Evolutionary conservation across 1,284 basidiomycete genomes (phyloP).

Genomic region (Ceratobasidium sp.): DNA sequence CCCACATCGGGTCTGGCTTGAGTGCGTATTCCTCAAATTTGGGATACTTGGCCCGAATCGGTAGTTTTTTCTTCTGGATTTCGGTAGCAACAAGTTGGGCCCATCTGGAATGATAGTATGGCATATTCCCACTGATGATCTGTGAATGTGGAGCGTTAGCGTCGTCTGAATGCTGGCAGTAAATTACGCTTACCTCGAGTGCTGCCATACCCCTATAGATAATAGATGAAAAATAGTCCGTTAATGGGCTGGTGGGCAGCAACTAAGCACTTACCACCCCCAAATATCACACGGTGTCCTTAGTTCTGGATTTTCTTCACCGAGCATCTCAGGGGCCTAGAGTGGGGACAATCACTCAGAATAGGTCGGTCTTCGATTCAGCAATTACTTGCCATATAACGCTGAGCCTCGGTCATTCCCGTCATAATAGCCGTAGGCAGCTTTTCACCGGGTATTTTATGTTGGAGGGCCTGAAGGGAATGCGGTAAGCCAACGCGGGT

Average conservation of each 20-base stretch:
- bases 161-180: not conserved
- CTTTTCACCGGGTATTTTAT: not conserved
- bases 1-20: conserved; percentile 1
- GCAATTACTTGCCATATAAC: conserved; percentile 4
- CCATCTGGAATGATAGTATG: not conserved
- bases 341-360: not conserved
- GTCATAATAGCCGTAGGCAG: conserved; percentile 11
- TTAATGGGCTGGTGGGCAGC: not conserved
- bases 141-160: not conserved
- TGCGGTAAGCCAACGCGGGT: not conserved
- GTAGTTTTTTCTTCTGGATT: not conserved
- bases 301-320: not conserved
- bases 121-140: not conserved
- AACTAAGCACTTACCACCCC: not conserved
- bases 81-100: not conserved
- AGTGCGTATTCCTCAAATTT: conserved; percentile 3
- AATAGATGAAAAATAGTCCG: not conserved
- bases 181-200: not conserved
- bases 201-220: conserved; percentile 7
- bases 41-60: not conserved
- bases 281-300: conserved; percentile 4
- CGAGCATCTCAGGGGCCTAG: conserved; percentile 21
- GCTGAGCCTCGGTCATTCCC: not conserved
- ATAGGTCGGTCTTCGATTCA: no score
- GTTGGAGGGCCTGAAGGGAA: not conserved